A percentile compares a stretch with the other conserved stretches of the same genome.
These are phyloP conservation scores for Backusella sp. DNA, from an alignment of 192 early-diverging fungal species.

Conservation along the genomic window DNA sequence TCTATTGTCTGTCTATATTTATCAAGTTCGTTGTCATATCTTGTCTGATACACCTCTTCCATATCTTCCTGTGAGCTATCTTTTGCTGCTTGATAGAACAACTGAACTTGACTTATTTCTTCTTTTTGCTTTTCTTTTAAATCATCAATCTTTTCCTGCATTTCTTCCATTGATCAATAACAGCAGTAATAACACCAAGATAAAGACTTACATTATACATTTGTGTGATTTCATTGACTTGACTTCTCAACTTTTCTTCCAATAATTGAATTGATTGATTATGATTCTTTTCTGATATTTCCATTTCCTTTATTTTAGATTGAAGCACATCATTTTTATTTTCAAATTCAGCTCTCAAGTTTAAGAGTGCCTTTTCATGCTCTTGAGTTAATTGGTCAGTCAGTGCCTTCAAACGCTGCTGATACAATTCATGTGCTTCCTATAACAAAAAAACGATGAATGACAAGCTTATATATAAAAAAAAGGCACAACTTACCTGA, in stretches of 20 bases:
- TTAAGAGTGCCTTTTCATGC: not conserved
- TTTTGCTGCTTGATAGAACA: not conserved
- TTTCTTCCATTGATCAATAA: not conserved
- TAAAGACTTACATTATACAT: not conserved
- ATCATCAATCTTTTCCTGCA: slow-evolving; percentile 6
- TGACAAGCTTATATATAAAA: no score
- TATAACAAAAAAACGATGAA: not conserved
- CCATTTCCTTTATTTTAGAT: not conserved
- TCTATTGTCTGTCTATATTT: slow-evolving; percentile 4
- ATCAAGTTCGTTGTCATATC: not conserved
- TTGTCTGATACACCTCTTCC: not conserved
- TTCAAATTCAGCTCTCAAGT: not conserved
- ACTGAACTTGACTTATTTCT: not conserved
- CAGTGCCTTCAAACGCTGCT: not conserved
- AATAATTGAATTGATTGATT: not conserved
- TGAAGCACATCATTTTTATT: not conserved
- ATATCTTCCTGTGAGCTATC: not conserved
- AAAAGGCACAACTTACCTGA: not conserved
- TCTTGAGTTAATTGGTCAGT: not conserved
- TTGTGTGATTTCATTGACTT: slow-evolving; percentile 1
- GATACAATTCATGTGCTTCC: not conserved
- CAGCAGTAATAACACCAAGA: not conserved
- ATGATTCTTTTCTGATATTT: not conserved
- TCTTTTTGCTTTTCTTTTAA: slow-evolving; percentile 7
- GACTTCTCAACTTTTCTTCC: slow-evolving; percentile 9